Base-by-base conservation (phyloP, 164 flowering plant genomes). In the Cinnamomum micranthum region DNA sequence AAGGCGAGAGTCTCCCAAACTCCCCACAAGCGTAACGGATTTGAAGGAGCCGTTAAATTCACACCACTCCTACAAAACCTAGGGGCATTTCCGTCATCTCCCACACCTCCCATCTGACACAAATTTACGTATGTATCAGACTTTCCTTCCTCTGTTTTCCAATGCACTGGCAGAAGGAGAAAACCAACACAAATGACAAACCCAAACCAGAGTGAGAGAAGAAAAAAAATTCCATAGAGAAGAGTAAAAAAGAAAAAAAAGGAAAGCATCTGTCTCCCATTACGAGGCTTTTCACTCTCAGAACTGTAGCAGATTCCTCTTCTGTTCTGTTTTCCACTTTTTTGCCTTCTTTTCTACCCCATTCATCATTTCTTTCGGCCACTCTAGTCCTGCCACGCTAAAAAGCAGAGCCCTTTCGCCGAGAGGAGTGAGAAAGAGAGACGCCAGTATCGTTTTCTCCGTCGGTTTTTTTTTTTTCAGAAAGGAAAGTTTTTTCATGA, bases 241-340 rank as follows among this genome's bases (percentile, higher is more conserved):
- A 4, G 33, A 31, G 33, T 12, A 3, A 51, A 20, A 70, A 9
- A 23, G 7, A 15, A 47, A 20, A 65, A 52, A 52, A 13, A 24
- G 25, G 1, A 17, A 3, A 52, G 11, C 68, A 62, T 41, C 24
- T 17, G 6, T 24, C 75, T 28, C 74, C 10, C 67, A 0, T 47
- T 31, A 62, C 74, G 74, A 72, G 74, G 74, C 71, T 63, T 31
- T 31, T 31, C 35, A 24, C 28, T 23, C 17, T 50, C 13, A 47
- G 52, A 22, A 72, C 76, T 66, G 76, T 66, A 50, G 70, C 63
- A 74, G 70, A 65, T 74, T 74, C 76, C 76, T 65, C 50, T 6
- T 19, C 25, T 24, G 23, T 52, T 28, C 19, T 50, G 50, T 50
- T 64, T 65, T 62, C 63, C 27, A 41, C 35, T 6, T 31, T 31